Percentiles rank a stretch among this genome's conserved stretches.
Conservation (phyloP, 257 asterid genomes). For the Nicotiana noctiflora region DNA sequence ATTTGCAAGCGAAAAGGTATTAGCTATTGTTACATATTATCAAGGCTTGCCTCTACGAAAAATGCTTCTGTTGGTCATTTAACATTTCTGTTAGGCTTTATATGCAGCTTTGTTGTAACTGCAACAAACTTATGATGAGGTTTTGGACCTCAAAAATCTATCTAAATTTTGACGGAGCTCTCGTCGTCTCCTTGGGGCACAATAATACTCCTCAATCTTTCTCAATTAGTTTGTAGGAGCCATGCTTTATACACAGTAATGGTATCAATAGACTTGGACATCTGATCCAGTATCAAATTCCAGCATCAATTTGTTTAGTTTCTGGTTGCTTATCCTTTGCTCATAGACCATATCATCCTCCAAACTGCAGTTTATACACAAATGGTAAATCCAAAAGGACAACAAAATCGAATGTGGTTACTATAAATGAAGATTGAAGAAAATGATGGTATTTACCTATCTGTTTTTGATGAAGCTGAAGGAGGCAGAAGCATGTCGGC, state of each 20-base stretch:
- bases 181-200: background rate
- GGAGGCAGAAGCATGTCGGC: conserved; percentile 46
- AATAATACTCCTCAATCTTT: background rate
- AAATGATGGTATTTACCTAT: background rate
- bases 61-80: background rate
- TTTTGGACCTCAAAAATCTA: background rate
- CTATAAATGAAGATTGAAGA: too few relatives aligned
- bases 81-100: background rate
- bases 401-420: background rate
- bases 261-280: background rate
- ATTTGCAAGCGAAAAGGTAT: background rate
- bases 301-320: conserved; percentile 68
- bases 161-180: background rate
- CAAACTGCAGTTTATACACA: conserved; percentile 27
- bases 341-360: conserved; percentile 44
- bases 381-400: background rate
- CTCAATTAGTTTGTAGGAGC: background rate
- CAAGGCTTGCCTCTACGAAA: background rate
- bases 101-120: background rate
- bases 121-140: background rate
- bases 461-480: conserved; percentile 7
- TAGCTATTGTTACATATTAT: conserved; percentile 3
- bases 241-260: background rate
- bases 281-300: conserved; percentile 39
- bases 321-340: conserved; percentile 73